Evolutionary conservation across 306 rosid species (phyloP).

Genomic region (Astragalus glycyphyllos): DNA sequence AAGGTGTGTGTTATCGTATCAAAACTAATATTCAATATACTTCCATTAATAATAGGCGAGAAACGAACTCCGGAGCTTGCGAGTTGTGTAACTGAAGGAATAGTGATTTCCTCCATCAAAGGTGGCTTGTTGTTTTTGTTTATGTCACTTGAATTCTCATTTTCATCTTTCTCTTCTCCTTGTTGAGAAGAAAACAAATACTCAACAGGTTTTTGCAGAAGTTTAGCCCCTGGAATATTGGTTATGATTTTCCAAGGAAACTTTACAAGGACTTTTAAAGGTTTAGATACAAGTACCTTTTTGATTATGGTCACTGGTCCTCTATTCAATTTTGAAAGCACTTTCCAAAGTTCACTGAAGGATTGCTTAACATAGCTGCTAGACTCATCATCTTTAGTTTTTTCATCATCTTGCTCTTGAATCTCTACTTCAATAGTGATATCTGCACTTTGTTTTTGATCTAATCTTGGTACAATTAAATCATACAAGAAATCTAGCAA

Average conservation of each 20-base stretch:
- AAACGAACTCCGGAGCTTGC: slow-evolving; percentile 54
- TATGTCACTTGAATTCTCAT: slow-evolving; percentile 30
- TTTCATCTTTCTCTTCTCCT: slow-evolving; percentile 22
- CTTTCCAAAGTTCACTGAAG: slow-evolving; percentile 49
- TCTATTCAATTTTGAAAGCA: slow-evolving; percentile 59
- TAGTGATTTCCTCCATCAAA: slow-evolving; percentile 67
- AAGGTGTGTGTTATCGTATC: slow-evolving; percentile 52
- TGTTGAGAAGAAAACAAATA: slow-evolving; percentile 13
- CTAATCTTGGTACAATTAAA: slow-evolving; percentile 57
- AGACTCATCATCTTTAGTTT: not conserved
- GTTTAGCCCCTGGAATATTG: slow-evolving; percentile 37
- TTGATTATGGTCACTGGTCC: slow-evolving; percentile 55
- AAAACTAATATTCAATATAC: slow-evolving; percentile 56
- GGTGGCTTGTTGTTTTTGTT: slow-evolving; percentile 55
- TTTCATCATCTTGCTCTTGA: slow-evolving; percentile 43
- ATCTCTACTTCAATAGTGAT: slow-evolving; percentile 39
- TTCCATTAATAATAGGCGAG: slow-evolving; percentile 48
- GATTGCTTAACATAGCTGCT: slow-evolving; percentile 43
- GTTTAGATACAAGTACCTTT: slow-evolving; percentile 58
- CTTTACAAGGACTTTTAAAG: slow-evolving; percentile 51
- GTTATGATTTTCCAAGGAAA: slow-evolving; percentile 70
- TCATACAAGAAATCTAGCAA: slow-evolving; percentile 68
- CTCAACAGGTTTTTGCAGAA: slow-evolving; percentile 39
- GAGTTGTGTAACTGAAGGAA: slow-evolving; percentile 70
- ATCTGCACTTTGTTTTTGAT: slow-evolving; percentile 16